A percentile compares a stretch with the other conserved stretches of the same genome.
phyloP scores from a whole-genome alignment of 1,139 yeast genomes.

The Kazachstania sp. region DNA sequence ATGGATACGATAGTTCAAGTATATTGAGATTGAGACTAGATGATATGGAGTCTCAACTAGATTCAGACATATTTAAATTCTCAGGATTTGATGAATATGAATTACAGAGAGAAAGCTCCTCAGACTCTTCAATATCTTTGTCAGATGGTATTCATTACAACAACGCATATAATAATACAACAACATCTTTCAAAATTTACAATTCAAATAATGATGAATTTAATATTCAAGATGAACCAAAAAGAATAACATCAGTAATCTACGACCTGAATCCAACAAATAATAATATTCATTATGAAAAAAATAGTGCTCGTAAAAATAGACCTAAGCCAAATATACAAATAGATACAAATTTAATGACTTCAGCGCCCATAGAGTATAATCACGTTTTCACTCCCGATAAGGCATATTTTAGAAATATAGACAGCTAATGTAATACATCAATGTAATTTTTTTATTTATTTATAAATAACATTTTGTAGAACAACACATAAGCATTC shows the following conservation, averaged over 20 bases:
- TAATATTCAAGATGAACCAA: constrained; percentile 3
- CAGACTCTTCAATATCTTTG: neutral
- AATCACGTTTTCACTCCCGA: constrained; percentile 7
- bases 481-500: no score
- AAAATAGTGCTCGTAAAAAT: neutral
- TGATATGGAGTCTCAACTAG: neutral
- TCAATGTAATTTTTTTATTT: neutral
- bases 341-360: neutral
- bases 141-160: neutral
- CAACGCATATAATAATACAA: neutral
- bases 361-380: neutral
- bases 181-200: neutral
- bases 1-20: constrained; percentile 2
- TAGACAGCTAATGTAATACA: neutral
- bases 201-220: neutral
- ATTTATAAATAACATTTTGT: no score
- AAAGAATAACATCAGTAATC: constrained; percentile 4
- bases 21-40: neutral
- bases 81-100: neutral
- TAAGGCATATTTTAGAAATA: constrained; percentile 7
- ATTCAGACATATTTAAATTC: neutral
- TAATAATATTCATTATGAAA: neutral
- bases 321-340: neutral
- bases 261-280: neutral
- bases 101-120: neutral